phyloP scores from a whole-genome alignment of 2,329 filamentous ascomycete genomes.

The Apiospora saccharicola region DNA sequence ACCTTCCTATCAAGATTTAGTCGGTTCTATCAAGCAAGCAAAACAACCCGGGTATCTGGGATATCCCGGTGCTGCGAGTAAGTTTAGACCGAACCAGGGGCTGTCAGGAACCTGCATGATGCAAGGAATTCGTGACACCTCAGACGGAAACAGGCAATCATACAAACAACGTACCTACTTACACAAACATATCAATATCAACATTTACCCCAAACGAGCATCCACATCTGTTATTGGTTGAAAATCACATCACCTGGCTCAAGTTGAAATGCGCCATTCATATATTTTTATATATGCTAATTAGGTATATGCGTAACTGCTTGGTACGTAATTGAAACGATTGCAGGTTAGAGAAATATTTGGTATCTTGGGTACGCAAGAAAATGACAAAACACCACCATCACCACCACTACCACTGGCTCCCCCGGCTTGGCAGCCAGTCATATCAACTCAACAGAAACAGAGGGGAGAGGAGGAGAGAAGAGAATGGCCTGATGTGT shows the following conservation, averaged over 20 bases:
- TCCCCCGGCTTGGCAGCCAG: no score
- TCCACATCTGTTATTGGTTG: not conserved
- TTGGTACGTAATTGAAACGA: not conserved
- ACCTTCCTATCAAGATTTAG: no score
- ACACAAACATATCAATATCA: not conserved
- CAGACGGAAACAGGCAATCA: not conserved
- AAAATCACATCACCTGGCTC: not conserved
- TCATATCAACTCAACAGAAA: not conserved
- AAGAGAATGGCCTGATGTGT: not conserved
- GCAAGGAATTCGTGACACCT: not conserved
- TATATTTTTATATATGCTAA: not conserved
- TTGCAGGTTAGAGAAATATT: not conserved
- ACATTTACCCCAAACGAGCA: not conserved
- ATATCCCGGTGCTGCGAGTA: not conserved
- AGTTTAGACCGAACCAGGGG: not conserved
- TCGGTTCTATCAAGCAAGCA: no score
- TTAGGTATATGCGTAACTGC: not conserved
- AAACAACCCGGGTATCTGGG: not conserved
- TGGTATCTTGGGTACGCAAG: constrained; percentile 1
- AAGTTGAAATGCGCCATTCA: not conserved
- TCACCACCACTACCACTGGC: not conserved
- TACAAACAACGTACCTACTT: not conserved
- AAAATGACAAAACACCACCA: not conserved
- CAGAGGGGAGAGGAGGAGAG: not conserved
- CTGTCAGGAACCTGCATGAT: not conserved